Evolutionary conservation across 2,329 filamentous ascomycete species (phyloP).

Genomic region (Lithohypha guttulata): DNA sequence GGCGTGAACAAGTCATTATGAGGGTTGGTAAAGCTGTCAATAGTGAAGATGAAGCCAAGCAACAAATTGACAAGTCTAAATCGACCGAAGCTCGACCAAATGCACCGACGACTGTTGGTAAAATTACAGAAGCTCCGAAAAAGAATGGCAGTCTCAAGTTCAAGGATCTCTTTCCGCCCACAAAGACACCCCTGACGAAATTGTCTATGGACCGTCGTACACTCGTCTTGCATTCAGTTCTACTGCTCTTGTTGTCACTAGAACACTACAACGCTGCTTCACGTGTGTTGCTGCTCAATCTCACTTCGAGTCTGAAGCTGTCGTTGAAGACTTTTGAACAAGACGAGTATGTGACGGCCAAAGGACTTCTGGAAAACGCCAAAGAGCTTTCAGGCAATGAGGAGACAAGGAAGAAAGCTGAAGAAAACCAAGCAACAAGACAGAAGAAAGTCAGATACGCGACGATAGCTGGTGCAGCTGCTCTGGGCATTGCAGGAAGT

Average conservation of each 20-base stretch:
- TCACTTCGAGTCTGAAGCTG: constrained; percentile 62
- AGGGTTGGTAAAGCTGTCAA: constrained; percentile 62
- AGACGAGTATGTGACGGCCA: constrained; percentile 65
- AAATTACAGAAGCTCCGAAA: constrained; percentile 13
- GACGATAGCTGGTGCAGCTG: constrained; percentile 72
- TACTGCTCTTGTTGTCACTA: constrained; percentile 63
- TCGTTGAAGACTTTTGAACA: constrained; percentile 53
- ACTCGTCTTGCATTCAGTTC: constrained; percentile 59
- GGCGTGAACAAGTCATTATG: constrained; percentile 60
- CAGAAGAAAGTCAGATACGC: constrained; percentile 80
- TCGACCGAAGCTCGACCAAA: constrained; percentile 10
- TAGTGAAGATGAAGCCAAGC: constrained; percentile 33
- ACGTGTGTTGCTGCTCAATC: constrained; percentile 57
- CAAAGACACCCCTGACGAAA: constrained; percentile 49
- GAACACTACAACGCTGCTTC: constrained; percentile 69
- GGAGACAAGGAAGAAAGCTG: constrained; percentile 60
- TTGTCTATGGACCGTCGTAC: constrained; percentile 51
- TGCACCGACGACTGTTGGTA: constrained; percentile 11
- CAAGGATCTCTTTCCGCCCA: constrained; percentile 47
- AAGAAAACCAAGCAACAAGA: constrained; percentile 53
- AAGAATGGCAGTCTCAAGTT: constrained; percentile 17
- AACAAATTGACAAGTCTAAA: constrained; percentile 25
- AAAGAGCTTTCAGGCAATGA: constrained; percentile 65
- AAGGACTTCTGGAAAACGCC: constrained; percentile 64
- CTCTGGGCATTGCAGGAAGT: constrained; percentile 73